A percentile compares a stretch with the other conserved stretches of the same genome.
Evolutionary conservation across 179 eudicot species (phyloP).

Genomic region (Gypsophila paniculata): DNA sequence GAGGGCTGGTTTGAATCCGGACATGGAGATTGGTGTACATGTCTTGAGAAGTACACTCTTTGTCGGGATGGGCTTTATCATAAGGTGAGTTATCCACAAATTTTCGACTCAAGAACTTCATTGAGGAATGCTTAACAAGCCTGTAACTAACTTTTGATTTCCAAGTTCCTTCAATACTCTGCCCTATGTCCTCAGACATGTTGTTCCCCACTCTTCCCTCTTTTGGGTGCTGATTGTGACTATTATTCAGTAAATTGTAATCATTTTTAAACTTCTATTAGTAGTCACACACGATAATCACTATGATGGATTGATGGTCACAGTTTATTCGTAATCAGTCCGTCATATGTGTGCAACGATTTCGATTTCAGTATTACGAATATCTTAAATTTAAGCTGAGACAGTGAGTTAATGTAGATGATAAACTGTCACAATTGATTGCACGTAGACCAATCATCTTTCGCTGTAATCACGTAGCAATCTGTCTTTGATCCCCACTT

Average conservation of each 20-base stretch:
- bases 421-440: no score
- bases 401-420: no score
- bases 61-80: slow-evolving; percentile 92
- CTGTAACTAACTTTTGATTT: not conserved
- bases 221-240: no score
- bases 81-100: slow-evolving; percentile 46
- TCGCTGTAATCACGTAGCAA: not conserved
- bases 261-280: no score
- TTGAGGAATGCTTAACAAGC: not conserved
- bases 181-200: not conserved
- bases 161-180: not conserved
- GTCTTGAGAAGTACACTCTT: slow-evolving; percentile 82
- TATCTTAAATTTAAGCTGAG: no score
- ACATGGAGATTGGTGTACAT: slow-evolving; percentile 93
- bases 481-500: not conserved
- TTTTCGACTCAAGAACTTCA: not conserved
- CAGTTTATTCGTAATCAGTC: no score
- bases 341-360: no score
- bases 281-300: no score
- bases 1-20: slow-evolving; percentile 93
- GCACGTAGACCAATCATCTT: no score
- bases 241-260: no score
- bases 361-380: no score
- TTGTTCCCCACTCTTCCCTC: not conserved
- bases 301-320: no score